phyloP scores from a whole-genome alignment of 805 yeast genomes.

The Lachancea lanzarotensis region DNA sequence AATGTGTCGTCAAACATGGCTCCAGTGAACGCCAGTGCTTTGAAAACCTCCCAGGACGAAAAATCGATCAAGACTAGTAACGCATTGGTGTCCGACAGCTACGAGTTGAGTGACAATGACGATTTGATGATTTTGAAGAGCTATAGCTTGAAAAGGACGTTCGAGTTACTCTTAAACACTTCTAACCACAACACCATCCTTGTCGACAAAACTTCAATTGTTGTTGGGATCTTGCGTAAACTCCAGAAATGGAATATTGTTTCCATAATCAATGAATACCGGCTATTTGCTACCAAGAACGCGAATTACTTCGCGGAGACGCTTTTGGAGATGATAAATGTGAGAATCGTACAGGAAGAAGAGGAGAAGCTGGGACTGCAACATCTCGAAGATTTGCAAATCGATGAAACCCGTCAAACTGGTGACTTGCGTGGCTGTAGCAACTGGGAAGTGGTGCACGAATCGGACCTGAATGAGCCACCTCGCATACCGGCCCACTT shows the following conservation, averaged over 20 bases:
- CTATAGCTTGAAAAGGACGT: constrained; percentile 54
- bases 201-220: constrained; percentile 72
- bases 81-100: constrained; percentile 2
- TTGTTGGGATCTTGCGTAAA: constrained; percentile 74
- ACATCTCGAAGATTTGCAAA: background rate
- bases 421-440: background rate
- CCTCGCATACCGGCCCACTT: constrained; percentile 27
- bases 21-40: constrained; percentile 14
- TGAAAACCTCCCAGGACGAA: constrained; percentile 4
- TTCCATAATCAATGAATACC: constrained; percentile 76
- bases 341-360: constrained; percentile 29
- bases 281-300: constrained; percentile 66
- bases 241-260: constrained; percentile 86
- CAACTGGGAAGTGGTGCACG: constrained; percentile 19
- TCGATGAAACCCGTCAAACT: background rate
- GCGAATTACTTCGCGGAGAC: constrained; percentile 76
- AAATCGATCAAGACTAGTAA: constrained; percentile 4
- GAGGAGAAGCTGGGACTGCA: background rate
- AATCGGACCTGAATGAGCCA: constrained; percentile 24
- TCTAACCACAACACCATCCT: constrained; percentile 61
- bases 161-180: constrained; percentile 57
- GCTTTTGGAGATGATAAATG: constrained; percentile 65
- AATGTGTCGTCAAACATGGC: constrained; percentile 23
- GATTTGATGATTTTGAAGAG: constrained; percentile 76
- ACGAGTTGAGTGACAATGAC: constrained; percentile 36